Evolutionary conservation across 768 basidiomycete species (phyloP).

Genomic region (Sarcodon aspratus): DNA sequence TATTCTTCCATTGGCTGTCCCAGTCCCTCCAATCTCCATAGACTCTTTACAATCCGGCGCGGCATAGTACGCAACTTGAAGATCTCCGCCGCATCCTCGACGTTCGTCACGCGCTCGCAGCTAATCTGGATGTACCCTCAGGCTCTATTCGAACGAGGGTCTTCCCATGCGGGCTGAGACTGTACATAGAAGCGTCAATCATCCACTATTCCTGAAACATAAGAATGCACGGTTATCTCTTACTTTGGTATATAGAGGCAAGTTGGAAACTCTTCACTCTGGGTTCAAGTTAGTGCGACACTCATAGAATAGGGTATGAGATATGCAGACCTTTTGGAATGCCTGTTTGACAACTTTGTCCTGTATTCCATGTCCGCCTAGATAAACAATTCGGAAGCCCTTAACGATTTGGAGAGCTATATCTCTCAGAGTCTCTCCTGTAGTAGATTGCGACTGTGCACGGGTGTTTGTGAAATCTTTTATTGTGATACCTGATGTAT

Average conservation of each 20-base stretch:
- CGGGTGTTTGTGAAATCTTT: conserved; percentile 69
- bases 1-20: conserved; percentile 68
- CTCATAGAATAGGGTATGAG: background rate
- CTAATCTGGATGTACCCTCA: conserved; percentile 74
- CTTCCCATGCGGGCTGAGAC: conserved; percentile 67
- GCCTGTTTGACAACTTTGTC: conserved; percentile 40
- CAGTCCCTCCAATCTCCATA: conserved; percentile 84
- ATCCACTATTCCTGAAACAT: background rate
- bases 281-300: background rate
- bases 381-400: conserved; percentile 78
- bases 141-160: conserved; percentile 79
- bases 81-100: conserved; percentile 60
- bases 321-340: conserved; percentile 48
- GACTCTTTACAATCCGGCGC: conserved; percentile 78
- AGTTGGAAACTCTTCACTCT: conserved; percentile 72
- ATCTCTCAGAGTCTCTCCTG: conserved; percentile 43
- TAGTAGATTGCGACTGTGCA: conserved; percentile 37
- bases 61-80: conserved; percentile 54
- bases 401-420: conserved; percentile 60
- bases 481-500: conserved; percentile 41
- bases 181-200: conserved; percentile 14
- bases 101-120: conserved; percentile 74
- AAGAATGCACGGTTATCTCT: conserved; percentile 1
- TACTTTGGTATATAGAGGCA: conserved; percentile 56
- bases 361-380: conserved; percentile 63